Conservation (phyloP, 306 rosid species). For the Betula pendula region DNA sequence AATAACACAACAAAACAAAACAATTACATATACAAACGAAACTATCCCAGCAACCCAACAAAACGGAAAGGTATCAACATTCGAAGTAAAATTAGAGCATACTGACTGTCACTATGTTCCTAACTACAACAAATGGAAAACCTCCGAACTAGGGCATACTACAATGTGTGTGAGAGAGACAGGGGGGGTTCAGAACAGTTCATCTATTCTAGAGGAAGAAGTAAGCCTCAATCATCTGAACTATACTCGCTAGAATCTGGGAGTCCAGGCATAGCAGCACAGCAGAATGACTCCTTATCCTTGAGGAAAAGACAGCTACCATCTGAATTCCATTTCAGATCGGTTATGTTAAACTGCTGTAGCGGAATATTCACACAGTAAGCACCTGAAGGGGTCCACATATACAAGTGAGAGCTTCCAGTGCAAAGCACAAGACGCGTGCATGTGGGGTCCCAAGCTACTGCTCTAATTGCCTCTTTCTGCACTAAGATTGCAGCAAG, state of each 20-base stretch:
- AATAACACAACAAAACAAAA: neutral
- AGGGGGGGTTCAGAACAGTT: neutral
- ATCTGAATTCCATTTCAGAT: conserved; percentile 92
- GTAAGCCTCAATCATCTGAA: conserved; percentile 65
- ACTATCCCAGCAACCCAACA: too few relatives aligned
- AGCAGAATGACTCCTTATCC: conserved; percentile 91
- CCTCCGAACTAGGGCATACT: neutral
- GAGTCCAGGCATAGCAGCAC: conserved; percentile 67
- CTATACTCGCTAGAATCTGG: conserved; percentile 83
- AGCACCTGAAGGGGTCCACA: conserved; percentile 97
- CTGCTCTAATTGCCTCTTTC: conserved; percentile 82
- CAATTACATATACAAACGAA: neutral
- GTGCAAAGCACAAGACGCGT: conserved; percentile 83
- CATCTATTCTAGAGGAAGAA: neutral
- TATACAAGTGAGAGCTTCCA: conserved; percentile 77
- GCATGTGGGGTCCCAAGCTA: conserved; percentile 89
- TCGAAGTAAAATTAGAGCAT: neutral
- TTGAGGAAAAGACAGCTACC: conserved; percentile 92
- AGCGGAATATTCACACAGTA: conserved; percentile 76
- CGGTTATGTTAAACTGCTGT: conserved; percentile 58
- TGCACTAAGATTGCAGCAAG: conserved; percentile 82
- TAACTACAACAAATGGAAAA: neutral
- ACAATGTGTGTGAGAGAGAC: neutral
- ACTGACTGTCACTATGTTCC: neutral
- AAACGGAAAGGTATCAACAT: neutral